Base-by-base conservation (phyloP, 208 protist species). In the Endotrypanum monterogeii region DNA sequence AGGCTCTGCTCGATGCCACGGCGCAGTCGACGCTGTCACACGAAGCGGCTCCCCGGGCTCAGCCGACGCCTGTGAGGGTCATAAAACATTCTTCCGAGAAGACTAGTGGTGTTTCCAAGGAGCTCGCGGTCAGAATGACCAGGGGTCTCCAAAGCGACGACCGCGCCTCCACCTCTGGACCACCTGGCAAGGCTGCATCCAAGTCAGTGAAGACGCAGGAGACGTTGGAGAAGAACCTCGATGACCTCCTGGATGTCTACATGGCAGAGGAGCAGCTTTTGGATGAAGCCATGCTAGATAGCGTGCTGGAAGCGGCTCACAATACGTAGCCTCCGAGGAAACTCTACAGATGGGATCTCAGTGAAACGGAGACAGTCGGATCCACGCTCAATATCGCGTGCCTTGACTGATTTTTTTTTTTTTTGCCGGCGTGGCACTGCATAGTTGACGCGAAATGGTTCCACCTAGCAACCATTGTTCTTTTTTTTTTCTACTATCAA, bases 201-300 rank as follows among this genome's bases (percentile, higher is more conserved):
- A 50, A 55, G 28, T 12, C 67, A 14, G 8, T 6, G 20, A 46
- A 12, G 48, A 20, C 41, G 20, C 20, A 50, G 1, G 30, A 56
- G 0, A 44, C 58, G 3, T 44, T 44, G 4, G 75, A 73, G 3
- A 41, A 58, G n/a, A 25, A 69, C 7, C 65, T 86, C 5, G 82
- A 86, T 56, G 67, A 66, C 44, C 74, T 58, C 9, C 67, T 86
- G 46, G 72, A 86, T 58, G 78, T 71, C 5, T 86, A 83, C 50
- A 78, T 82, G 71, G 74, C 55, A 8, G 71, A 83, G 41, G 41
- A 86, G 74, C 65, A 73, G 46, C 71, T 86, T 25, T 71, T 86
- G 23, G 69, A 86, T 50, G 82, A 86, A 56, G 78, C 78, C 0
- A 75, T 86, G 46, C 63, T 86, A 52, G 82, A 86, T 39, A 83